Percentiles rank a stretch among this genome's conserved stretches.
These are phyloP conservation scores for Arthromyces matolae DNA, from an alignment of 768 basidiomycete genomes.

Conservation along the genomic window DNA sequence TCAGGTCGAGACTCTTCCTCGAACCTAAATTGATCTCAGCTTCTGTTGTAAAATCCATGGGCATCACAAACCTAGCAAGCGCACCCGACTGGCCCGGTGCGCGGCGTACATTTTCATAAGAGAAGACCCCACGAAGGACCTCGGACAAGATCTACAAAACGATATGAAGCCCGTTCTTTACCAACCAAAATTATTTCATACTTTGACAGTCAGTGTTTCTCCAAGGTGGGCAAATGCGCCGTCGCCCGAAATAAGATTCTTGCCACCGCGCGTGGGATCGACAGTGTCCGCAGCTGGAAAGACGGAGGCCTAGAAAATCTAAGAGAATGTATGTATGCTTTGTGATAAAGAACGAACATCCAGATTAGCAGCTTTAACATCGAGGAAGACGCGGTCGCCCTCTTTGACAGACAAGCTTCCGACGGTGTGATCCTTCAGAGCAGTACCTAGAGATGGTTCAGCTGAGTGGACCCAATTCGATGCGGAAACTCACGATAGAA, in stretches of 20 bases:
- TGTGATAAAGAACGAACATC: constrained; percentile 42
- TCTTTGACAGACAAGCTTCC: constrained; percentile 40
- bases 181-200: constrained; percentile 18
- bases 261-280: constrained; percentile 41
- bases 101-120: constrained; percentile 54
- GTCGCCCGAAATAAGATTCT: constrained; percentile 46
- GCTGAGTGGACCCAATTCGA: not conserved
- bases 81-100: constrained; percentile 66
- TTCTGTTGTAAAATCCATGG: not conserved
- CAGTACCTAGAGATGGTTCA: constrained; percentile 34
- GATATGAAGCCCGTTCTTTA: constrained; percentile 19
- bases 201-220: constrained; percentile 53
- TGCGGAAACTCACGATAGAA: constrained; percentile 48
- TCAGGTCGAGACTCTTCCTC: constrained; percentile 43
- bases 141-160: constrained; percentile 54
- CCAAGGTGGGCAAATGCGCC: constrained; percentile 43
- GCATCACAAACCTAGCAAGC: constrained; percentile 45
- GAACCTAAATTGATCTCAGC: constrained; percentile 35
- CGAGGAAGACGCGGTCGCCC: constrained; percentile 56
- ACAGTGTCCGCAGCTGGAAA: constrained; percentile 48
- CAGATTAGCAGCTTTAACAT: constrained; percentile 52
- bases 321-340: not conserved
- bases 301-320: constrained; percentile 38
- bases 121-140: constrained; percentile 62
- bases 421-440: constrained; percentile 41